phyloP scores from a whole-genome alignment of 441 rosid genomes.

The Isatis lusitanica region DNA sequence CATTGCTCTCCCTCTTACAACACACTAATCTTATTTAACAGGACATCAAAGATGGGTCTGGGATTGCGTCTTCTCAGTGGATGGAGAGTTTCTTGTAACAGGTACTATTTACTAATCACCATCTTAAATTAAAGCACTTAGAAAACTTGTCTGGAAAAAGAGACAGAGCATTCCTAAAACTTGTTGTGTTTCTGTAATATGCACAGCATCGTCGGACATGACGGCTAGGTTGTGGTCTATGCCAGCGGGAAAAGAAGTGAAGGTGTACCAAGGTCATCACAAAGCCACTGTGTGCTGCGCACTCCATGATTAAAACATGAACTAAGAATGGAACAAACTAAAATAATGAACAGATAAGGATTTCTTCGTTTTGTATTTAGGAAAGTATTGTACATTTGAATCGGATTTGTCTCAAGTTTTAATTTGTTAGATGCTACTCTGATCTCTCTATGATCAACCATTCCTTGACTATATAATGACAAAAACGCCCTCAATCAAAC shows the following conservation, averaged over 20 bases:
- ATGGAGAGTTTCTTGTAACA: slow-evolving; percentile 93
- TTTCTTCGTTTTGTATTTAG: not conserved
- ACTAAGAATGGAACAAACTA: not conserved
- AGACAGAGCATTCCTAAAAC: slow-evolving; percentile 2
- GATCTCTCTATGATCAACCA: not conserved
- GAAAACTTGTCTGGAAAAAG: not conserved
- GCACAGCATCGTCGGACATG: slow-evolving; percentile 82
- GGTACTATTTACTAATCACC: slow-evolving; percentile 39
- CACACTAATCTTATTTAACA: slow-evolving; percentile 29
- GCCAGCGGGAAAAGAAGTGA: slow-evolving; percentile 64
- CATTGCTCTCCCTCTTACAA: not conserved
- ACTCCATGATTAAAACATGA: slow-evolving; percentile 62
- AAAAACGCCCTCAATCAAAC: not conserved
- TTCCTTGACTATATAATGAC: not conserved
- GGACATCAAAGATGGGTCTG: slow-evolving; percentile 98
- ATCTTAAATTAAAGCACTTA: not conserved
- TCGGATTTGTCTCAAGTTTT: not conserved
- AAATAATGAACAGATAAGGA: no score
- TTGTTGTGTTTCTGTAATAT: not conserved
- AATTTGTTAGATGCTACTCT: not conserved
- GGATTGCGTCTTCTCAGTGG: slow-evolving; percentile 97
- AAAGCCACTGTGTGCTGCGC: slow-evolving; percentile 93
- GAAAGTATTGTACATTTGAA: slow-evolving; percentile 22
- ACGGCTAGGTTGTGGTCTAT: slow-evolving; percentile 87
- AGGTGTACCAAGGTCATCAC: slow-evolving; percentile 83